A percentile compares a stretch with the other conserved stretches of the same genome.
These are phyloP conservation scores for Trichoderma reesei DNA, from an alignment of 495 filamentous ascomycete genomes.

Conservation along the genomic window DNA sequence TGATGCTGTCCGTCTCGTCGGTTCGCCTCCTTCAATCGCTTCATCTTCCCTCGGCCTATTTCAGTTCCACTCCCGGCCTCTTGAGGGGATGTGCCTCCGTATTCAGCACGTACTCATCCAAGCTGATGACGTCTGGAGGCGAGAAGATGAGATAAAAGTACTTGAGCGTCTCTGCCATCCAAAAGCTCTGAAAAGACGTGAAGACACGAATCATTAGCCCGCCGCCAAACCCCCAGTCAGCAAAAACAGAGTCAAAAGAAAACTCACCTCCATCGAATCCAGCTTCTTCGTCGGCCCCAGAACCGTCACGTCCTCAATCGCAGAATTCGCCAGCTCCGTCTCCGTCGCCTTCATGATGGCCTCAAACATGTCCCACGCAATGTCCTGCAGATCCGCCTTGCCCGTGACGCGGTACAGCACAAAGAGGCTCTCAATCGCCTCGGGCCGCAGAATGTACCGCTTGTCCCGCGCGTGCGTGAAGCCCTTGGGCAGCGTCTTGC, in stretches of 20 bases:
- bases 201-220: background rate
- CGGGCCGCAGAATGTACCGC: conserved; percentile 62
- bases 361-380: conserved; percentile 51
- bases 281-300: conserved; percentile 20
- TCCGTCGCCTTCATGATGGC: conserved; percentile 33
- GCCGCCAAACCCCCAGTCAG: background rate
- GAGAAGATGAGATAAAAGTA: conserved; percentile 74
- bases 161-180: conserved; percentile 42
- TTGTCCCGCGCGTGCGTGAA: conserved; percentile 46
- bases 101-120: conserved; percentile 76
- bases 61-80: conserved; percentile 16
- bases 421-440: conserved; percentile 54
- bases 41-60: background rate
- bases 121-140: conserved; percentile 56
- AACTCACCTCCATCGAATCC: conserved; percentile 40
- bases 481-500: conserved; percentile 53
- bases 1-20: background rate
- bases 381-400: conserved; percentile 37
- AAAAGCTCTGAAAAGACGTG: conserved; percentile 32
- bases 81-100: conserved; percentile 76
- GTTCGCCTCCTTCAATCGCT: background rate
- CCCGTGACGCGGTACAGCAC: conserved; percentile 59
- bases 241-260: too few species aligned
- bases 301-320: conserved; percentile 32
- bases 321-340: conserved; percentile 38